Evolutionary conservation across 2,329 filamentous ascomycete genomes (phyloP).

Genomic region (Fusarium tupiense): DNA sequence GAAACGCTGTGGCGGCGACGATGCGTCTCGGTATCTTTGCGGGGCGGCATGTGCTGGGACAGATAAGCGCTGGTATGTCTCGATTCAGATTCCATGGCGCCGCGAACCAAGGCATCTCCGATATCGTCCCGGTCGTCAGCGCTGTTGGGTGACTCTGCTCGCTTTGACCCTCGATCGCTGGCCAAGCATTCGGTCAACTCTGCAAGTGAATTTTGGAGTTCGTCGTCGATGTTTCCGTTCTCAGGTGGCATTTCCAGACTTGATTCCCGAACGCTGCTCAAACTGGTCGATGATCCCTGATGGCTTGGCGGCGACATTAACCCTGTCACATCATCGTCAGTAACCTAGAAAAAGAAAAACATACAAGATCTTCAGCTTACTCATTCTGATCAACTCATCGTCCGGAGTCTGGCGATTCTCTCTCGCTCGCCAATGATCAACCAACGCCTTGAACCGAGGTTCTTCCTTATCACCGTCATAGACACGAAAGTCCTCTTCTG

Average conservation of each 20-base stretch:
- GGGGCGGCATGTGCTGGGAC: not conserved
- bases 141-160: not conserved
- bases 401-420: not conserved
- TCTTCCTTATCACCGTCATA: not conserved
- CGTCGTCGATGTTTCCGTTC: not conserved
- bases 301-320: not conserved
- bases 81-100: not conserved
- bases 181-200: accelerated
- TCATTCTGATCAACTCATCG: not conserved
- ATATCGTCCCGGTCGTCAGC: not conserved
- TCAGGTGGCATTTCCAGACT: not conserved
- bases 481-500: not conserved
- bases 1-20: accelerated
- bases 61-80: not conserved
- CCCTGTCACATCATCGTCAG: not conserved
- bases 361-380: not conserved
- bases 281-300: no score
- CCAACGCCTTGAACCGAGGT: not conserved
- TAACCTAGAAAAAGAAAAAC: accelerated
- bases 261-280: no score
- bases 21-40: accelerated
- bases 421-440: not conserved
- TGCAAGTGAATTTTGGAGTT: not conserved
- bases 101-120: not conserved
- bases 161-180: not conserved